A percentile compares a stretch with the other conserved stretches of the same genome.
Conservation (phyloP, 177 flowering plant species). For the Vitis hybrid region DNA sequence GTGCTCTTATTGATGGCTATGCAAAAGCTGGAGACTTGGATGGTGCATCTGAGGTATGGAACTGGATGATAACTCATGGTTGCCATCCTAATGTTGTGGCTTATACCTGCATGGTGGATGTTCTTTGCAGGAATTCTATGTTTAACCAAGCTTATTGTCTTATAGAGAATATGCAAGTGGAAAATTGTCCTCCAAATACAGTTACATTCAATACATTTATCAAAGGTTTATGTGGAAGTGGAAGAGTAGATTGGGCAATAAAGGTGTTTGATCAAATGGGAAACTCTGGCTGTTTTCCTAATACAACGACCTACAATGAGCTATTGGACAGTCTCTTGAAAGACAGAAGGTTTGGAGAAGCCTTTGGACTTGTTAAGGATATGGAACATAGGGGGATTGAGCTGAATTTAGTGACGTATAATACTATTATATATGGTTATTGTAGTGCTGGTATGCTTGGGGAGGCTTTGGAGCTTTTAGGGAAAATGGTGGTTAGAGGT, state of each 20-base stretch:
- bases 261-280: constrained; percentile 54
- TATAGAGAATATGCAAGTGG: constrained; percentile 52
- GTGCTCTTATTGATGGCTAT: constrained; percentile 60
- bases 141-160: constrained; percentile 60
- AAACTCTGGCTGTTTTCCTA: constrained; percentile 53
- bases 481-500: constrained; percentile 66
- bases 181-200: constrained; percentile 63
- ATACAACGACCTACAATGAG: constrained; percentile 66
- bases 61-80: constrained; percentile 64
- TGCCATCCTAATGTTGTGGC: constrained; percentile 75
- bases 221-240: constrained; percentile 56
- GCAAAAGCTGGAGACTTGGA: constrained; percentile 54
- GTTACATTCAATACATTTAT: constrained; percentile 64
- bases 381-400: constrained; percentile 46
- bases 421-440: constrained; percentile 56
- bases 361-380: constrained; percentile 43
- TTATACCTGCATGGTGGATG: constrained; percentile 84
- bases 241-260: constrained; percentile 58
- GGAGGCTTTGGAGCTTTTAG: constrained; percentile 45
- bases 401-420: constrained; percentile 55
- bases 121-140: constrained; percentile 58
- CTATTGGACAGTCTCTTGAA: constrained; percentile 58
- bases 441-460: constrained; percentile 40
- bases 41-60: constrained; percentile 72
- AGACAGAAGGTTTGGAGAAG: constrained; percentile 30